Base-by-base conservation (phyloP, 208 protist species). In the Borovskyia barvae region DNA sequence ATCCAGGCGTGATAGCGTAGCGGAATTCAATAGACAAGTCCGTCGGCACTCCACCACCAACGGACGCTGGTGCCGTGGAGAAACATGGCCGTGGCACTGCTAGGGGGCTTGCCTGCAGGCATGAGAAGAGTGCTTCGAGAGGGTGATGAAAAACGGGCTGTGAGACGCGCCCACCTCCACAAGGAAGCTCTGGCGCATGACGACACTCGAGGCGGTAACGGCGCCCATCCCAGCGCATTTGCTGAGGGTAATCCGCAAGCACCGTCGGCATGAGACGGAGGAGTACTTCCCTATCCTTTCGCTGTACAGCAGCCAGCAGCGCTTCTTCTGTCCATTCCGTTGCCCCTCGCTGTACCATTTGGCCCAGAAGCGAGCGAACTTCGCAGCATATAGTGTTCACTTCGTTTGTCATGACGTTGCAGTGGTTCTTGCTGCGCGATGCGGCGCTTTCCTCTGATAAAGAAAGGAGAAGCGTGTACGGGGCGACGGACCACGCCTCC, bases 91-190 rank as follows among this genome's bases (percentile, higher is more conserved):
- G 51, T 2, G 39, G 52, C 39, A 69, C 28, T 3, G 36, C 50
- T 47, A 66, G 57, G 2, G 56, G 26, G 6, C 28, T 51, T 3
- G 56, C 55, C 36, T 51, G 20, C 2, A 86, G 12, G 11, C 59
- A 39, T 12, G 42, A 33, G n/a, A 86, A 62, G 3, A 86, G 56
- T 4, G 71, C 69, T 39, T 86, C 71, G 4, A 82, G 49, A 8
- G 79, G 79, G 46, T 86, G 79, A 20, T 67, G 48, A 19, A 66
- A 66, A 36, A 32, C 3, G n/a, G 20, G 50, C 35, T 11, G 20
- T 14, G 19, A 24, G 14, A 14, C 14, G 12, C 15, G 11, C 15
- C 39, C 32, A 8, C 15, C 9, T 35, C 5, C n/a, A 29, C 43
- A 25, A 14, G 9, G n/a, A 5, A 2, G 49, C 5, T 2, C 19